Evolutionary conservation across 2,329 filamentous ascomycete genomes (phyloP), one percentile per base, ranked within the genome.

Genomic region (Pyrenochaeta sp.): DNA sequence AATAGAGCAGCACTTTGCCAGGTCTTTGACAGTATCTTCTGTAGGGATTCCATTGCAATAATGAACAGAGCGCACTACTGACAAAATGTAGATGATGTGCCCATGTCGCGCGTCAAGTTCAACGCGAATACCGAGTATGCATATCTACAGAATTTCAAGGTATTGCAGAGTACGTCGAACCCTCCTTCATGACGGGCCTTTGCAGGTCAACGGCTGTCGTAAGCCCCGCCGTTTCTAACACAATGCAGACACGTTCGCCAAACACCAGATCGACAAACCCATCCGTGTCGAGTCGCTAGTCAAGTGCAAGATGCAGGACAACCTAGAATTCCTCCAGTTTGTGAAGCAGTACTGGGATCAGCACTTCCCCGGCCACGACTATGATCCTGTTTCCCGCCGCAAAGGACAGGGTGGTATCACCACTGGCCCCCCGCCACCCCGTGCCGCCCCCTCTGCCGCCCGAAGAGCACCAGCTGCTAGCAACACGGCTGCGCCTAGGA

Each of bases 271-370:
- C 82, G 93, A 98, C 72, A 93, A 93, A 77, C 90, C 91, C 28
- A 89, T 99, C 70, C 92, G 92, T 58, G 92, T 98, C 77, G 88
- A 97, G 79, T 84, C 86, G 57, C 88, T 99, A 59, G 88, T 95
- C 72, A 99, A 98, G 81, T 99, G 95, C 85, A 97, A 97, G 85
- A 99, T 99, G 94, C 95, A 99, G 85, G 95, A 99, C 80, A 99
- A 99, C 83, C 91, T 99, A 71, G 95, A 98, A 77, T 99, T 99
- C 79, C 85, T 99, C 60, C 95, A 99, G 82, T 99, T 93, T 91
- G 90, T 90, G 58, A 99, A 99, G 86, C 85, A 86, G 69, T 97
- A 93, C 83, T 99, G 95, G 95, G 95, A 99, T 75, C 92, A 97
- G 77, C 93, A 97, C 84, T 99, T 92, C 81, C 95, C 95, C 7